Base-by-base conservation (phyloP, 805 yeast species). In the Candida methanosorbosa region DNA sequence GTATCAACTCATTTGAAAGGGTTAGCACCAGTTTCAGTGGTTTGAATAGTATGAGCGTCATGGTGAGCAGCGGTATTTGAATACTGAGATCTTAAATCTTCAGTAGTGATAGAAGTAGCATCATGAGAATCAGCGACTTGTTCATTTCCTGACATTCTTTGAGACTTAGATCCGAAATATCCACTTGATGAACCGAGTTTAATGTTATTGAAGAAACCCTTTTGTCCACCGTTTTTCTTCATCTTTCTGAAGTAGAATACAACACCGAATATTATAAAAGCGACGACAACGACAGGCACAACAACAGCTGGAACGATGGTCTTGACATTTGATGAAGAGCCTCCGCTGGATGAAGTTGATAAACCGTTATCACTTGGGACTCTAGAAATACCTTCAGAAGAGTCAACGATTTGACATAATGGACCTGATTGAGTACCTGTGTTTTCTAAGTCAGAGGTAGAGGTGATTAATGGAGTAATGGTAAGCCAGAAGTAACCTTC, bases 281-380 rank as follows among this genome's bases (percentile, higher is more conserved):
- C 40, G 16, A 57, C 49, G 3, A 50, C 63, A 11, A 63, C 54
- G 7, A 65, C 60, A 31, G 70, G 69, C 9, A 64, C 64, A 17
- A 64, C 57, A 12, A 65, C 68, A 12, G 68, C 67, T 34, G 70
- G 68, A 12, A 58, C 68, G 29, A 64, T 59, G 3, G 45, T 48
- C 34, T 52, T 54, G 14, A 53, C 56, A 1, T 56, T 54, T 5
- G 41, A 34, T 2, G 33, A 17, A 6, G 36, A 30, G 9, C 37
- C 27, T 27, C 21, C 21, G n/a, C 46, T 31, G 2, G 50, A 38
- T 2, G 50, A 37, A 13, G 46, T 30, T n/a, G 38, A 32, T n/a
- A 38, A 36, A 6, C 54, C 58, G 35, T 61, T 63, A 31, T 66
- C 72, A 1, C 68, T 61, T 20, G 70, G 70, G 6, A 63, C 54